Base-by-base conservation (phyloP, 768 basidiomycete species). In the Phanerochaete sordida region DNA sequence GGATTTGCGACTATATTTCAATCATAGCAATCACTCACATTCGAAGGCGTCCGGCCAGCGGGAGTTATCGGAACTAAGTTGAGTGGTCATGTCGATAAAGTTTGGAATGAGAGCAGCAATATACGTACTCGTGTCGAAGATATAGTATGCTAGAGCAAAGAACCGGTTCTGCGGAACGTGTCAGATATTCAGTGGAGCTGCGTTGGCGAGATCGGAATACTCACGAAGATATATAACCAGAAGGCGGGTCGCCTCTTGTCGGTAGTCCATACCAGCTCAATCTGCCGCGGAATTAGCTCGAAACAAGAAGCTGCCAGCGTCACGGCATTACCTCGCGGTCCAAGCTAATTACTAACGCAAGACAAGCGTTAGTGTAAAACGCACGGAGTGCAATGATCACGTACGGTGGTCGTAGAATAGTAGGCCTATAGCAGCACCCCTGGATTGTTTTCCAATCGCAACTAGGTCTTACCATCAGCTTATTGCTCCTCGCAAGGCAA, bases 391-490 rank as follows among this genome's bases (percentile, higher is more conserved):
- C 3, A 44, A n/a, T 5, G 4, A 53, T 2, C 27, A 56, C 63
- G 44, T 24, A 64, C 63, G 6, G 45, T 64, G 60, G 31, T 64
- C 63, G 28, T 64, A 64, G n/a, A 57, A 56, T 27, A 64, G 46
- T 7, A 64, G 48, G 16, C 55, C 60, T 19, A 64, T 61, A 2
- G 63, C 60, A 7, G 56, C 63, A 23, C 28, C 56, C 28, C 63
- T 26, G 21, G 59, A 64, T 4, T 46, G 59, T 35, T 64, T 61
- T 0, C 63, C 63, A 11, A 56, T 35, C 27, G 39, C 39, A 13
- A 64, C 63, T 64, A 37, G 2, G 24, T 24, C n/a, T 8, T 24
- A 12, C 7, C 26, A 30, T 58, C 13, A 45, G 44, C 23, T 45
- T 2, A 8, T 13, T 57, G 19, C 5, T 15, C 9, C 16, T 30